Evolutionary conservation across 192 early-diverging fungal species (phyloP).

Genomic region (Oehlia diaphana): DNA sequence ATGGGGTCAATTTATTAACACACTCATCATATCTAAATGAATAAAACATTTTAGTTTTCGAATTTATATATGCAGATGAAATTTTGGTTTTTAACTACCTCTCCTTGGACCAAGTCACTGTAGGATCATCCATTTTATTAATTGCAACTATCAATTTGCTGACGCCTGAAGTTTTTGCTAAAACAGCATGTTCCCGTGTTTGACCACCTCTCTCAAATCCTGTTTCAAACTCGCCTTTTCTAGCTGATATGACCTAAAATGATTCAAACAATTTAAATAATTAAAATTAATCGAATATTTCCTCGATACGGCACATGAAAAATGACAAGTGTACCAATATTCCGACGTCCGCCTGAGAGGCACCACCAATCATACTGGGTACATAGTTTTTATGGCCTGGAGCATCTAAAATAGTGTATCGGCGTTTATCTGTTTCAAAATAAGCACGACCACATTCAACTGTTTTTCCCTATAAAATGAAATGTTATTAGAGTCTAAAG

Average conservation of each 20-base stretch:
- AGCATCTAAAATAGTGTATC: slow-evolving; percentile 97
- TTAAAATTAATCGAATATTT: neutral
- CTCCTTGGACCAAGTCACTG: slow-evolving; percentile 90
- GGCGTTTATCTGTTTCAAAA: slow-evolving; percentile 94
- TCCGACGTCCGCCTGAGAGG: slow-evolving; percentile 95
- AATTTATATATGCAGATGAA: neutral
- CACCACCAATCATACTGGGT: slow-evolving; percentile 96
- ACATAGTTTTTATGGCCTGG: slow-evolving; percentile 99
- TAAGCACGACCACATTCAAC: slow-evolving; percentile 97
- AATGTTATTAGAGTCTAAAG: neutral
- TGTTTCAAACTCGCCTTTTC: slow-evolving; percentile 99
- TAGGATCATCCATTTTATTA: slow-evolving; percentile 99
- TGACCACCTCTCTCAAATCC: slow-evolving; percentile 99
- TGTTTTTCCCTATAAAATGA: slow-evolving; percentile 78
- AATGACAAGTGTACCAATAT: slow-evolving; percentile 62
- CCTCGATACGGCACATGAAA: neutral
- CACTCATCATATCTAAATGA: slow-evolving; percentile 83
- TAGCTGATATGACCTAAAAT: slow-evolving; percentile 78
- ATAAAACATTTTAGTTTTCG: neutral
- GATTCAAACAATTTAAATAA: neutral
- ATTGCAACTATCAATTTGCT: slow-evolving; percentile 90
- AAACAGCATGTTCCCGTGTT: slow-evolving; percentile 95
- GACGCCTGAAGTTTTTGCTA: slow-evolving; percentile 97
- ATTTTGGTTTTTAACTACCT: slow-evolving; percentile 37
- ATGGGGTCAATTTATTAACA: slow-evolving; percentile 80